Percentiles rank a stretch among this genome's conserved stretches.
Evolutionary conservation across 345 rosid genomes (phyloP).

Genomic region (Eucalyptus regnans): DNA sequence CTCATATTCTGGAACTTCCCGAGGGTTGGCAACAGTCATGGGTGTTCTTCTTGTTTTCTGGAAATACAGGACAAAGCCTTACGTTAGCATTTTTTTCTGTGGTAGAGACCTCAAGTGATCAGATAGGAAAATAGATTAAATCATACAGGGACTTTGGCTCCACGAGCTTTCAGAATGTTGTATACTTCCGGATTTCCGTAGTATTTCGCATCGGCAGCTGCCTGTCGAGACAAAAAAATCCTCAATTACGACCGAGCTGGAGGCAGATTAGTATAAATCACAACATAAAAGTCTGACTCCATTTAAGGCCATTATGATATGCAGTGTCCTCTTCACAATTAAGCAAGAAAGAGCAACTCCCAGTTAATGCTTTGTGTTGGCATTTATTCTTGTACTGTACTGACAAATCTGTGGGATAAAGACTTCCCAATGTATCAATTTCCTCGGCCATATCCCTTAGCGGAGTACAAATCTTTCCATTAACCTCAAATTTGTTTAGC

Average conservation of each 20-base stretch:
- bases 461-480: not conserved
- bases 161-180: conserved; percentile 79
- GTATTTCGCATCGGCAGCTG: conserved; percentile 85
- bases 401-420: not conserved
- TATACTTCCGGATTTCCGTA: conserved; percentile 78
- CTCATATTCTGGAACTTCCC: conserved; percentile 93
- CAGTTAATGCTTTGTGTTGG: not conserved
- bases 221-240: conserved; percentile 25
- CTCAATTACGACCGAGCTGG: not conserved
- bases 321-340: not conserved
- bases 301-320: not conserved
- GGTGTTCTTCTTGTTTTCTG: conserved; percentile 96
- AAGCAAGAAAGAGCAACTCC: not conserved
- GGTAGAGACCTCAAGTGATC: not conserved
- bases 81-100: not conserved
- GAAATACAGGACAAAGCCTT: not conserved
- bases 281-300: not conserved
- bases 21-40: conserved; percentile 82
- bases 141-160: conserved; percentile 80
- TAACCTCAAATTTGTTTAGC: not conserved
- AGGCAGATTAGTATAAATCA: not conserved
- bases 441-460: rapidly evolving
- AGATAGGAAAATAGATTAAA: not conserved
- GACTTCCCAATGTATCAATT: not conserved
- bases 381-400: not conserved